Evolutionary conservation across 371 early-diverging fungal genomes (phyloP), one percentile per base, ranked within the genome.

Genomic region (Sporodiniella umbellata): DNA sequence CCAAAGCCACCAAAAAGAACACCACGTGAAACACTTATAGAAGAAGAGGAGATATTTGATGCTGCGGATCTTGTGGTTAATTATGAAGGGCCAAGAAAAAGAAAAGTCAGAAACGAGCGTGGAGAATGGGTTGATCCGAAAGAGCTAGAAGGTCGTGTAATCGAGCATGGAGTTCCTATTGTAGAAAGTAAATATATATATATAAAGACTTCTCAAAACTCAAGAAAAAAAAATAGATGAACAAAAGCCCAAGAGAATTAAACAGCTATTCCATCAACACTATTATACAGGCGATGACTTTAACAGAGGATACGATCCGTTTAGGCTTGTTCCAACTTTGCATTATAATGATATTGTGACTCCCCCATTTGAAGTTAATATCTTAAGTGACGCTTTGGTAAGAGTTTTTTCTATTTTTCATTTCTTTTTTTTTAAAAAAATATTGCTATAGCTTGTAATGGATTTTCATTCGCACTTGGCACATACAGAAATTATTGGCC

Each of bases 381-480:
- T 86, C 10, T 48, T 65, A 0, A 80, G 83, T 4, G 80, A 83
- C 64, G 78, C 79, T 4, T 62, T 88, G 79, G 85, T 85, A n/a
- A n/a, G 79, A 44, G 62, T 28, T 30, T 22, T 2, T 1, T 30
- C 23, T 22, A 23, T 11, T 22, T 12, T 28, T 38, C 15, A 12
- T 35, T 11, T 47, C 5, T 47, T 4, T 33, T 17, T 6, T 51
- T 1, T 38, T 39, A 48, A n/a, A n/a, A n/a, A n/a, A n/a, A 33
- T 15, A 17, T 33, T 40, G 8, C 21, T 35, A 7, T 64, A 85
- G 88, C 72, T 87, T 23, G 74, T 89, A 3, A 92, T 93, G 90
- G 93, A 93, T 54, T 83, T 93, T 48, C 94, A 93, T 57, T 74
- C 93, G 14, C 91, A 92, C 60, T 54, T 93, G 57, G 84, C 88